Percentiles rank a stretch among this genome's conserved stretches.
Conservation (phyloP, 2,329 filamentous ascomycete species). For the Macrophomina tecta region DNA sequence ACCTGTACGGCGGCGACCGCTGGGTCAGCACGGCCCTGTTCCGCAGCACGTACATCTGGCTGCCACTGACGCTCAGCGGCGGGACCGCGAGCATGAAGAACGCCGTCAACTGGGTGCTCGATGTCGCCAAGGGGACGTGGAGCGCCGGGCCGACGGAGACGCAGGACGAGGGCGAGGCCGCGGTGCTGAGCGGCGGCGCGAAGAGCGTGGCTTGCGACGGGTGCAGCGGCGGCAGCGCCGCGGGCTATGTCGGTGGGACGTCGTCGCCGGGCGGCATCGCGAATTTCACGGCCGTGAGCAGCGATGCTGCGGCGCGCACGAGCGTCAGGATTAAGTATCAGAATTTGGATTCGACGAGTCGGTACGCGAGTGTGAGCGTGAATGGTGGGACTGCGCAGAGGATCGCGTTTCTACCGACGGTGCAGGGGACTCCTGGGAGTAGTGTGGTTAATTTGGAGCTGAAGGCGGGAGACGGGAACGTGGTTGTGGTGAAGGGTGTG, state of each 20-base stretch:
- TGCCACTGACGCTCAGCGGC: slow-evolving; percentile 62
- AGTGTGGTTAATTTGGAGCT: slow-evolving; percentile 58
- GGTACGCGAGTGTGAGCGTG: slow-evolving; percentile 62
- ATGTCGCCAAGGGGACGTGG: slow-evolving; percentile 54
- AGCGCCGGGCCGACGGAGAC: slow-evolving; percentile 53
- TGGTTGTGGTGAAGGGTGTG: slow-evolving; percentile 53
- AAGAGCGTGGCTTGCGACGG: slow-evolving; percentile 62
- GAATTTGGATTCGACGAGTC: slow-evolving; percentile 61
- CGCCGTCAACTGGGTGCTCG: slow-evolving; percentile 61
- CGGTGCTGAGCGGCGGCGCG: slow-evolving; percentile 54
- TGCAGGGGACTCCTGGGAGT: slow-evolving; percentile 52
- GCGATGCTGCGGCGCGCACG: slow-evolving; percentile 51
- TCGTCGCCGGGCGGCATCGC: slow-evolving; percentile 59
- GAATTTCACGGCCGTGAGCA: slow-evolving; percentile 55
- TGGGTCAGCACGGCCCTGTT: slow-evolving; percentile 67
- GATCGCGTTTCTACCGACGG: slow-evolving; percentile 62
- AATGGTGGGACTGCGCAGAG: slow-evolving; percentile 58
- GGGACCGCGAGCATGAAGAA: slow-evolving; percentile 58
- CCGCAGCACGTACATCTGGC: slow-evolving; percentile 68
- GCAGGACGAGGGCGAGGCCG: slow-evolving; percentile 60
- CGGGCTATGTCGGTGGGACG: slow-evolving; percentile 54
- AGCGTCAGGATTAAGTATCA: slow-evolving; percentile 63
- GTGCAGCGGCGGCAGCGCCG: slow-evolving; percentile 58
- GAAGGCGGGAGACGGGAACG: slow-evolving; percentile 55
- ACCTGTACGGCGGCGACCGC: slow-evolving; percentile 71